phyloP scores from a whole-genome alignment of 2,329 filamentous ascomycete genomes.

The Zasmidium citrigriseum region DNA sequence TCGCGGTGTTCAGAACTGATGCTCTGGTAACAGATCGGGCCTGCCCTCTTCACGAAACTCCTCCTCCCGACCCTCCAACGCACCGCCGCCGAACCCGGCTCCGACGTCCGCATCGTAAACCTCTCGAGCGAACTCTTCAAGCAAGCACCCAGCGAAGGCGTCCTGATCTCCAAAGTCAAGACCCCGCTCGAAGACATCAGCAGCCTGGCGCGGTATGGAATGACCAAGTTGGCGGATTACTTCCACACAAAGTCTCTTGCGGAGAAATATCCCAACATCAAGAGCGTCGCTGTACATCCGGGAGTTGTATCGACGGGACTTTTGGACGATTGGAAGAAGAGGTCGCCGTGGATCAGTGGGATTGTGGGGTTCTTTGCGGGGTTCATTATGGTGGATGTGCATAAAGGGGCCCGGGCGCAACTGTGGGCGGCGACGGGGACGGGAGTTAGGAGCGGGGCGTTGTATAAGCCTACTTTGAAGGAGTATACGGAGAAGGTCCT shows the following conservation, averaged over 20 bases:
- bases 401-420: conserved; percentile 24
- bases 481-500: conserved; percentile 22
- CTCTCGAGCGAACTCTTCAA: conserved; percentile 26
- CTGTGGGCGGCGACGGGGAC: conserved; percentile 24
- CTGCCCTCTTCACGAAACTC: conserved; percentile 30
- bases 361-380: conserved; percentile 27
- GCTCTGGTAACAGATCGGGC: conserved; percentile 17
- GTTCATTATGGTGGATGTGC: conserved; percentile 12
- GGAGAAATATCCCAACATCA: conserved; percentile 27
- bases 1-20: neutral
- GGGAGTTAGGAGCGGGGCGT: conserved; percentile 32
- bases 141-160: conserved; percentile 8
- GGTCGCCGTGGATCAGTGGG: neutral
- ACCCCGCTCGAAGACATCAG: conserved; percentile 8
- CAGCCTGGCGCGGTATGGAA: conserved; percentile 38
- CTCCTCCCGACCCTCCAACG: conserved; percentile 24
- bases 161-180: conserved; percentile 28
- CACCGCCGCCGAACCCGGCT: conserved; percentile 14
- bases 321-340: neutral
- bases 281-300: conserved; percentile 39
- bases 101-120: conserved; percentile 30
- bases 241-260: conserved; percentile 48
- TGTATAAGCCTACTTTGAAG: conserved; percentile 41
- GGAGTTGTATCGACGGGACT: conserved; percentile 35
- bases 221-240: neutral